Base-by-base conservation (phyloP, 2,329 filamentous ascomycete genomes). In the Epichloe sp. region DNA sequence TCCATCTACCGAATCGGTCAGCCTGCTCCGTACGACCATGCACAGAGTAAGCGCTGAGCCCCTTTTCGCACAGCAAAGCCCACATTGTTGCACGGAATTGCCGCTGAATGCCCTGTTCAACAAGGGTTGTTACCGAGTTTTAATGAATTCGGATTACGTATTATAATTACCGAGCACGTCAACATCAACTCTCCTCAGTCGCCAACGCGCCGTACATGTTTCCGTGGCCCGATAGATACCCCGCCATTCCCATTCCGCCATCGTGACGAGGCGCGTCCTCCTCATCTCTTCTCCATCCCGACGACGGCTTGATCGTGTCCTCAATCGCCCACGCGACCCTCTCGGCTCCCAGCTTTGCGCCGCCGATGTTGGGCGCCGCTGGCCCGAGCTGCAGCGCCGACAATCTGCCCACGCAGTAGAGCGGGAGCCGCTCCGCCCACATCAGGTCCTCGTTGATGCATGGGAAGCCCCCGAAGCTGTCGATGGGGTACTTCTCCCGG, bases 371-470 rank as follows among this genome's bases (percentile, higher is more conserved):
- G 0, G 78, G 79, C 1, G 83, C 84, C 0, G 81, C 84, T 11
- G 86, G 86, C 0, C 86, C 86, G 0, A 91, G 67, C 52, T 80
- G 74, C 57, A 91, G 63, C 1, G 75, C 79, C 0, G 83, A 86
- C 37, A 90, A 67, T 49, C 80, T 73, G 2, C 85, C 86, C 0
- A 82, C 82, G 52, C 86, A 66, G 60, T 88, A 90, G 1, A 89
- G 65, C 1, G 86, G 86, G 1, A 91, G 77, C n/a, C 79, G 79
- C 0, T 82, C 72, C 38, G 73, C 73, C 86, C 86, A 91, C 75
- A 83, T 84, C 54, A 91, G 69, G 58, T 91, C 85, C 42, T 90
- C 79, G 2, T 77, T 90, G 48, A 91, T 65, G 56, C 83, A 86
- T 0, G 87, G 86, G 19, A 89, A 68, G 0, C 86, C 86, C 86